Percentiles rank a stretch among this genome's conserved stretches.
These are phyloP conservation scores for Gastrolobium villosum DNA, from an alignment of 306 rosid species.

Conservation along the genomic window DNA sequence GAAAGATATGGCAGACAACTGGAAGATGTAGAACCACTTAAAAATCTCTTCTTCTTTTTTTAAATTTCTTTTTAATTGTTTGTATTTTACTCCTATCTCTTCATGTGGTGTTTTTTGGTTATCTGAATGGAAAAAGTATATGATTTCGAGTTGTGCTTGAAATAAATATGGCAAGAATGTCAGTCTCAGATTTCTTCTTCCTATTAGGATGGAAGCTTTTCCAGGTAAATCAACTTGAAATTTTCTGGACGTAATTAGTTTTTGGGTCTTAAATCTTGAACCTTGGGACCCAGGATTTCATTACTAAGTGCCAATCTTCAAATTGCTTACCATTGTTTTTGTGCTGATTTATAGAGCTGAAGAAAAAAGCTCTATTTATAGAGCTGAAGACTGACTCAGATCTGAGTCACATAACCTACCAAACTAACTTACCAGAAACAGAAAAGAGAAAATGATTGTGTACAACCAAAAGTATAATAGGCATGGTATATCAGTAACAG, in stretches of 20 bases:
- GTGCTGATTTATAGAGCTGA: neutral
- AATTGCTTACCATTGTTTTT: constrained; percentile 6
- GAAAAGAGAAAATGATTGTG: no score
- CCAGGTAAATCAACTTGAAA: constrained; percentile 6
- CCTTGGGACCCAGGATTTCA: constrained; percentile 9
- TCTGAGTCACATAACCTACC: no score
- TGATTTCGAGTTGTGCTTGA: constrained; percentile 33
- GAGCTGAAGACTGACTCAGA: no score
- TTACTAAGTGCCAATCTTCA: constrained; percentile 20
- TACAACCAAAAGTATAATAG: no score
- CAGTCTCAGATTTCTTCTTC: constrained; percentile 28
- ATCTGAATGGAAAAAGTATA: neutral
- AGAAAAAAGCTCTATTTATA: no score
- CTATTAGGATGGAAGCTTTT: constrained; percentile 5
- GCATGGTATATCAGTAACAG: no score
- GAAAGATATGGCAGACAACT: neutral
- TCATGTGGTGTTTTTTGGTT: constrained; percentile 13
- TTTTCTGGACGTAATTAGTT: constrained; percentile 8
- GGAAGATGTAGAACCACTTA: neutral
- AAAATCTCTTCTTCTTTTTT: neutral
- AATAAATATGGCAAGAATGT: constrained; percentile 15
- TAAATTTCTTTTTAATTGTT: neutral
- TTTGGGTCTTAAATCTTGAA: constrained; percentile 28
- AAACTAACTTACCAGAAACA: no score
- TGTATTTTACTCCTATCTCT: neutral